Percentiles rank a stretch among this genome's conserved stretches.
Conservation (phyloP, 1,284 basidiomycete species). For the Tremellales sp. region DNA sequence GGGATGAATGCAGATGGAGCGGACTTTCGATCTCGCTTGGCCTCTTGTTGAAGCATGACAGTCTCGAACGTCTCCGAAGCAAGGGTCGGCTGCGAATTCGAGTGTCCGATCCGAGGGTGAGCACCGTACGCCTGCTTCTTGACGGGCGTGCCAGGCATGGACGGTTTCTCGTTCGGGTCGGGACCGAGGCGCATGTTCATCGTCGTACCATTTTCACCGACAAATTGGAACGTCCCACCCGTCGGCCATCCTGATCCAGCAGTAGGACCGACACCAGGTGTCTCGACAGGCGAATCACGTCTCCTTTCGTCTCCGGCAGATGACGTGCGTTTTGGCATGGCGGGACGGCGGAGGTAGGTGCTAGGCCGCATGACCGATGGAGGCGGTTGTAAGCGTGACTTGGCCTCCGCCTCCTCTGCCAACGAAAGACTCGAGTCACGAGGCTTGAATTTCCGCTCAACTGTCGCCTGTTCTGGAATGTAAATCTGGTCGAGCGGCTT, state of each 20-base stretch:
- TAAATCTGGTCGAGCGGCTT: slow-evolving; percentile 49
- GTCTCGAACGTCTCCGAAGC: slow-evolving; percentile 11
- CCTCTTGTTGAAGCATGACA: background rate
- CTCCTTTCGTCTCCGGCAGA: slow-evolving; percentile 33
- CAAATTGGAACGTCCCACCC: slow-evolving; percentile 38
- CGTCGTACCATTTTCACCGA: slow-evolving; percentile 35
- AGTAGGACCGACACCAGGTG: slow-evolving; percentile 28
- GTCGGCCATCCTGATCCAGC: slow-evolving; percentile 23
- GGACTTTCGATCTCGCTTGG: slow-evolving; percentile 9
- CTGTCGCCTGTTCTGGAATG: slow-evolving; percentile 27
- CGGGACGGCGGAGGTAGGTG: slow-evolving; percentile 21
- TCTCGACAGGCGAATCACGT: slow-evolving; percentile 22
- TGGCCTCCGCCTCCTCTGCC: slow-evolving; percentile 21
- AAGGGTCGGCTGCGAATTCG: slow-evolving; percentile 26
- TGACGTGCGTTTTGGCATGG: slow-evolving; percentile 38
- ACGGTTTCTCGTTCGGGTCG: slow-evolving; percentile 30
- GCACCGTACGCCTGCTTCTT: slow-evolving; percentile 36
- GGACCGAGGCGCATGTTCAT: slow-evolving; percentile 21
- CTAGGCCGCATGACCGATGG: slow-evolving; percentile 11
- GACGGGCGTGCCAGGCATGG: slow-evolving; percentile 49
- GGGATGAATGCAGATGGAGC: slow-evolving; percentile 13
- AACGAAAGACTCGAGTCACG: slow-evolving; percentile 44
- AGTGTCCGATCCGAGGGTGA: slow-evolving; percentile 23
- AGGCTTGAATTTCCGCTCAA: slow-evolving; percentile 47
- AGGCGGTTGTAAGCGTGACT: slow-evolving; percentile 9